phyloP scores from a whole-genome alignment of 257 asterid genomes.

The Nemophila menziesii region DNA sequence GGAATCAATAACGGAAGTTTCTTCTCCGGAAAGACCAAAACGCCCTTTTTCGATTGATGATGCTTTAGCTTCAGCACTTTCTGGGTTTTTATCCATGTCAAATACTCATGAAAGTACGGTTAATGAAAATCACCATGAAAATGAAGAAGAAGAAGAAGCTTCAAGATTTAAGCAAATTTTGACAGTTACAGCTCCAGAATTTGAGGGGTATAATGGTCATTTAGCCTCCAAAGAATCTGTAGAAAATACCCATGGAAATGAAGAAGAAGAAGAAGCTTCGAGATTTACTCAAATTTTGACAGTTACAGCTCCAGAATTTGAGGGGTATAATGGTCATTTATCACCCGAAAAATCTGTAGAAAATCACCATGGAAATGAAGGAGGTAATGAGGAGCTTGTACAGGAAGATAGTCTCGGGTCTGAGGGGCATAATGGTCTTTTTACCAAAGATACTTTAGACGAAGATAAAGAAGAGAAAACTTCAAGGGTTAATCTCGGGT shows the following conservation, averaged over 20 bases:
- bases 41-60: slow-evolving; percentile 51
- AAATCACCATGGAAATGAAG: neutral
- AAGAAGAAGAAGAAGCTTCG: slow-evolving; percentile 20
- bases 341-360: too few species aligned
- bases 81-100: slow-evolving; percentile 40
- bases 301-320: slow-evolving; percentile 55
- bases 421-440: neutral
- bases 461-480: slow-evolving; percentile 22
- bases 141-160: neutral
- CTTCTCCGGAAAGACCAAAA: slow-evolving; percentile 29
- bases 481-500: slow-evolving; percentile 10
- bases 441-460: slow-evolving; percentile 20
- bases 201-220: slow-evolving; percentile 12
- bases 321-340: too few species aligned
- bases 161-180: neutral
- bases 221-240: slow-evolving; percentile 16
- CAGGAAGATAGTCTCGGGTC: neutral
- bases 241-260: slow-evolving; percentile 17
- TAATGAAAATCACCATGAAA: neutral
- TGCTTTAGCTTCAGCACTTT: slow-evolving; percentile 81
- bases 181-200: slow-evolving; percentile 8
- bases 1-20: slow-evolving; percentile 16
- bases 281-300: slow-evolving; percentile 28
- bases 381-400: neutral
- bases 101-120: slow-evolving; percentile 6